Evolutionary conservation across 1,284 basidiomycete genomes (phyloP), one percentile per base, ranked within the genome.

Genomic region (Phaffia rhodozyma): DNA sequence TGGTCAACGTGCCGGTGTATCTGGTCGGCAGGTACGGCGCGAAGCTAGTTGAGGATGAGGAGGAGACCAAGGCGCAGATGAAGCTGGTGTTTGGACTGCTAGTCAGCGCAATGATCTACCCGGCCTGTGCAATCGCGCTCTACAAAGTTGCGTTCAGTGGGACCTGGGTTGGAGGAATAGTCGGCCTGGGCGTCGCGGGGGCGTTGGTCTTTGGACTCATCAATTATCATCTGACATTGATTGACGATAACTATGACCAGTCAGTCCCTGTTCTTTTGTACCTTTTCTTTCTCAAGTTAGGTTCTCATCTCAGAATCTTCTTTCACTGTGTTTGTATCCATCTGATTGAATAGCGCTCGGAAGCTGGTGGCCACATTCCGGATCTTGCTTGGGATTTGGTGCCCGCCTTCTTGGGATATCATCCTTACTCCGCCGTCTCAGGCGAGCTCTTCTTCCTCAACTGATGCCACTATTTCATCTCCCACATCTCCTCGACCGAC

Each of bases 51-150:
- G 83, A 89, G 71, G 84, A 91, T 69, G 92, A 97, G 74, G 87
- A 89, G 72, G 91, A 94, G 75, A 87, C 88, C 5, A 87, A 90
- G 75, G 91, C 91, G 48, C 89, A 93, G 78, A 92, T 87, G 77
- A 93, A 96, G 78, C 83, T 93, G 52, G 84, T 87, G 18, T 84
- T 92, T 68, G 89, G 89, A 1, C 73, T 94, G 29, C 71, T 92
- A 56, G 81, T 90, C 59, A 78, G 86, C 55, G 72, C 88, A 67
- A 73, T 89, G 69, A 84, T 86, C 53, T 94, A 93, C 76, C 86
- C 89, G n/a, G 73, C 83, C 23, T 75, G 84, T 13, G 64, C 60
- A 5, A 16, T 62, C 18, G 43, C 20, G 16, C 32, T 66, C 21
- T 76, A 92, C 23, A 92, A 89, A 87, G 83, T 85, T 18, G 73